Conservation (phyloP, 2,329 filamentous ascomycete genomes). For the Epichloe sibirici region DNA sequence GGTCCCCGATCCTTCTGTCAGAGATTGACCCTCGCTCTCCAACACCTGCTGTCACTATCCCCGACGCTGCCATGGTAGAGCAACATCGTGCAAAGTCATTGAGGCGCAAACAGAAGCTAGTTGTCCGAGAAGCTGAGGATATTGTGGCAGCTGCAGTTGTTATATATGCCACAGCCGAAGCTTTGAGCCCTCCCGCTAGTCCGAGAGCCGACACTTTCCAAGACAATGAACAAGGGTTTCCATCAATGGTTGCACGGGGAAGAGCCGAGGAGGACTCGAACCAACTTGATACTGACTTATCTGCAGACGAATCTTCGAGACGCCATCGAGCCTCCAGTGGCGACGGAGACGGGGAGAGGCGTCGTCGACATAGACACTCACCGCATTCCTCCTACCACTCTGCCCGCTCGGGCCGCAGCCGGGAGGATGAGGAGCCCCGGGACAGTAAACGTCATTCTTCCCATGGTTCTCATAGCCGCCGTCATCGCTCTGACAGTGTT, state of each 20-base stretch:
- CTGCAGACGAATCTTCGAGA: conserved; percentile 37
- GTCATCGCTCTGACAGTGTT: conserved; percentile 26
- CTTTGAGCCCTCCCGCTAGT: conserved; percentile 29
- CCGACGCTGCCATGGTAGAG: conserved; percentile 25
- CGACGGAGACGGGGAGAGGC: conserved; percentile 27
- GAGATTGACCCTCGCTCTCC: conserved; percentile 18
- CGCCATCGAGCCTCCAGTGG: conserved; percentile 22
- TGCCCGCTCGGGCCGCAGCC: conserved; percentile 18
- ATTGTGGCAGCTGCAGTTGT: conserved; percentile 41
- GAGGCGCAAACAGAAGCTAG: conserved; percentile 31
- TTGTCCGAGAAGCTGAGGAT: conserved; percentile 37
- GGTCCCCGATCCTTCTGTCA: not conserved
- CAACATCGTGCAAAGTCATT: conserved; percentile 31
- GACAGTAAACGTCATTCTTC: conserved; percentile 19
- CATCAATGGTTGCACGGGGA: conserved; percentile 4
- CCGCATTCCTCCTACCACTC: conserved; percentile 19
- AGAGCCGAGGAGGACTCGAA: conserved; percentile 6
- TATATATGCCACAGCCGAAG: conserved; percentile 38
- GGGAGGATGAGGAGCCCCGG: conserved; percentile 19
- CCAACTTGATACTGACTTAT: conserved; percentile 42
- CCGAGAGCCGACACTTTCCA: conserved; percentile 12
- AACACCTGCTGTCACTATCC: conserved; percentile 36
- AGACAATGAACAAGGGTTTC: conserved; percentile 14
- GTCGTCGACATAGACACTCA: conserved; percentile 27
- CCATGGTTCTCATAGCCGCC: conserved; percentile 17